Conservation (phyloP, 371 early-diverging fungal genomes). For the Lichtheimia ornata region DNA sequence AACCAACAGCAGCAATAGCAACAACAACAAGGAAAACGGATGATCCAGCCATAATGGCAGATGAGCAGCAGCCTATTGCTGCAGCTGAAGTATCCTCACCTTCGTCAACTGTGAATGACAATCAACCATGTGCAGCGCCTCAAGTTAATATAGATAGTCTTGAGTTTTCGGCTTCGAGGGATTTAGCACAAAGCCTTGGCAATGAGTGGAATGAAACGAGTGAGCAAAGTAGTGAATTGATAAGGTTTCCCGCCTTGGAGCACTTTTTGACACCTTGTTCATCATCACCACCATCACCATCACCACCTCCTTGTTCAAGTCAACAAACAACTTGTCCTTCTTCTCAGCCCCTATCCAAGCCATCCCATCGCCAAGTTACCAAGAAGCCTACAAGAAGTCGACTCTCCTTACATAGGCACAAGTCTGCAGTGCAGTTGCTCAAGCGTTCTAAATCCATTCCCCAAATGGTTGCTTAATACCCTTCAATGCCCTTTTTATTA, state of each 20-base stretch:
- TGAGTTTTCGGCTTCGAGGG: constrained; percentile 16
- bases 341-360: no score
- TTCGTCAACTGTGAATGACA: no score
- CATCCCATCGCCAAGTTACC: no score
- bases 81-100: no score
- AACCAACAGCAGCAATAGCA: no score
- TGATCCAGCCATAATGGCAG: no score
- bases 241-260: not conserved
- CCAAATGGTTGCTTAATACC: not conserved
- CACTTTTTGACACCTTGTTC: not conserved
- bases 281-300: not conserved
- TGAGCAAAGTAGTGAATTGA: not conserved
- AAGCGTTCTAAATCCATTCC: constrained; percentile 1
- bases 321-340: no score
- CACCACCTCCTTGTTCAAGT: not conserved
- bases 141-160: constrained; percentile 8
- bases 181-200: constrained; percentile 11
- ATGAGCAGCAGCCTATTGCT: no score
- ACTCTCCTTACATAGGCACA: not conserved
- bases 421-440: not conserved
- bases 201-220: not conserved
- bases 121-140: no score
- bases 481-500: not conserved
- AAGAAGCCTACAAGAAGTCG: not conserved
- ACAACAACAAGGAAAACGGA: no score